Conservation (phyloP, 441 rosid genomes). For the Populus tomentosa region DNA sequence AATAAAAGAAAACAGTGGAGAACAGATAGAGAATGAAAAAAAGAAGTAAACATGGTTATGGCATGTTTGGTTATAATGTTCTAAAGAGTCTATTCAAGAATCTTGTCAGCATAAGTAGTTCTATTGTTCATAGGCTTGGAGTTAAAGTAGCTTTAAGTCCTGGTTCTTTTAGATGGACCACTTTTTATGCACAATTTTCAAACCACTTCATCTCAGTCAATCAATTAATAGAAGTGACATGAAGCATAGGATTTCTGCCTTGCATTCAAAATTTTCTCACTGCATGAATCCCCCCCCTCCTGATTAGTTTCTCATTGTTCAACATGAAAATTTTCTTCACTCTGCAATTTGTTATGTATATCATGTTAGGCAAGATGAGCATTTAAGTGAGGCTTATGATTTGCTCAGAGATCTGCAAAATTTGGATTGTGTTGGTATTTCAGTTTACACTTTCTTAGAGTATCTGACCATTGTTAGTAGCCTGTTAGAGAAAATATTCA, state of each 20-base stretch:
- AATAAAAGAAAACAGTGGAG: too few relatives aligned
- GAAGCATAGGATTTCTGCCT: background rate
- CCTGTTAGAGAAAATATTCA: background rate
- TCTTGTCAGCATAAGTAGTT: too few relatives aligned
- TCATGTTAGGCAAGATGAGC: background rate
- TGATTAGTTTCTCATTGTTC: background rate
- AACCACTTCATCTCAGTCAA: too few relatives aligned
- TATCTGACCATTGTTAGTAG: background rate
- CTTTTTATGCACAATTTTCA: too few relatives aligned
- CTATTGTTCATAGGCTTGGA: too few relatives aligned
- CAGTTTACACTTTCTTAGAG: background rate
- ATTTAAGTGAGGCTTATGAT: background rate
- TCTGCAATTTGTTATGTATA: background rate
- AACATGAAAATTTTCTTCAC: background rate
- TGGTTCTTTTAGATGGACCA: too few relatives aligned
- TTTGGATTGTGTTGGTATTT: background rate
- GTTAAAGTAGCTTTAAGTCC: too few relatives aligned
- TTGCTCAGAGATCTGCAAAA: background rate
- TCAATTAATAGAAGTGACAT: too few relatives aligned
- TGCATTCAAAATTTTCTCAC: background rate
- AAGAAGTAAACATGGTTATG: too few relatives aligned
- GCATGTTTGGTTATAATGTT: too few relatives aligned
- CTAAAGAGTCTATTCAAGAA: too few relatives aligned
- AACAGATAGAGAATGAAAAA: too few relatives aligned
- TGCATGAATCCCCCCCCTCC: background rate